Conservation (phyloP, 108 stramenopile species). For the Nitzschia sp. region DNA sequence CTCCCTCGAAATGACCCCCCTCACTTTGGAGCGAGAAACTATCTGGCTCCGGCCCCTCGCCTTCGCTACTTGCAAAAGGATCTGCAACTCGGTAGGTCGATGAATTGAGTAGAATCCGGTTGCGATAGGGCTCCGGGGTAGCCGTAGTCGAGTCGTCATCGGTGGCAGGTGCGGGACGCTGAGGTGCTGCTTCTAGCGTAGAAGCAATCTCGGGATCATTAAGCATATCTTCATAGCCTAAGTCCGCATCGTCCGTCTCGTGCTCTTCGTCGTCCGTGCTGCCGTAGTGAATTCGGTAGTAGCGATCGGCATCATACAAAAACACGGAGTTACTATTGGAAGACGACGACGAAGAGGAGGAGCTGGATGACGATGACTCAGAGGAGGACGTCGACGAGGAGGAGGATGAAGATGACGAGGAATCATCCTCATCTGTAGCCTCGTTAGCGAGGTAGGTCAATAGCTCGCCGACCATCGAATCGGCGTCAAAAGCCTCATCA, state of each 20-base stretch:
- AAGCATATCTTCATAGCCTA: background rate
- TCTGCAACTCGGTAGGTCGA: background rate
- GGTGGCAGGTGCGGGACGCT: background rate
- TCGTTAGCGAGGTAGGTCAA: conserved; percentile 1
- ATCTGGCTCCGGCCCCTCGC: conserved; percentile 3
- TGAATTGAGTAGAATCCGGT: background rate
- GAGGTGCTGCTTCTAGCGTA: background rate
- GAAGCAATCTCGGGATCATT: background rate
- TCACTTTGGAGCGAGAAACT: conserved; percentile 7
- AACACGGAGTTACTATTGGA: background rate
- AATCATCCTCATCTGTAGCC: conserved; percentile 2
- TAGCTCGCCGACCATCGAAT: background rate
- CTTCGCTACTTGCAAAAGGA: conserved; percentile 5
- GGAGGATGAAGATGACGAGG: conserved; percentile 14
- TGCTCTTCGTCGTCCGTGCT: conserved; percentile 3
- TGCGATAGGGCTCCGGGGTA: background rate
- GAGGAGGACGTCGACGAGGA: conserved; percentile 8
- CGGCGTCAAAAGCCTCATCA: background rate
- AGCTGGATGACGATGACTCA: conserved; percentile 8
- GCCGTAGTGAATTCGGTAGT: background rate
- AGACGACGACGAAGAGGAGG: conserved; percentile 19
- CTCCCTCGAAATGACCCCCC: background rate
- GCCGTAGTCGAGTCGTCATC: background rate
- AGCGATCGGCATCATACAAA: conserved; percentile 12
- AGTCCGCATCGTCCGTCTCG: conserved; percentile 3